Evolutionary conservation across 305 asterid species (phyloP), one percentile per base, ranked within the genome.

Genomic region (Fraxinus velutina): DNA sequence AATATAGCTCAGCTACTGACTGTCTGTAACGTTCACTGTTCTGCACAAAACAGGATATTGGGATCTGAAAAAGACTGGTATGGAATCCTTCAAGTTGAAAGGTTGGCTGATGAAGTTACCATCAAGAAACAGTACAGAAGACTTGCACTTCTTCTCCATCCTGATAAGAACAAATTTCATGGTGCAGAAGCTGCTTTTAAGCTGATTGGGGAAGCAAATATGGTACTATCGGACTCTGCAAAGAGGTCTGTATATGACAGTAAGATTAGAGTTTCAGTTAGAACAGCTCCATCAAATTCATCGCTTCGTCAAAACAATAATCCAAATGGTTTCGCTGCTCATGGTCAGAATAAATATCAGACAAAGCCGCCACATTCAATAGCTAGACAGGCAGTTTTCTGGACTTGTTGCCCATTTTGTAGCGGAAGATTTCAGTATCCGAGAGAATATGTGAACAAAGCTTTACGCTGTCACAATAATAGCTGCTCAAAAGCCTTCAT

Each of bases 121-220:
- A 76, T 95, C 80, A 93, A 82, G 92, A 95, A 92, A 81, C 98
- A 93, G 76, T 94, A 92, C 81, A 91, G 97, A 64, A 91, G 90
- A 36, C 92, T 94, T 30, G 97, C 97, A 60, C 97, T 94, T 47
- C 79, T 84, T 39, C 97, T 94, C 83, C 98, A 94, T 86, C 98
- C 98, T 55, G 98, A 94, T 83, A 94, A 94, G 88, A 94, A 94
- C 87, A 90, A 90, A 68, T 94, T 90, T 83, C 94, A 96, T 57
- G 98, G 98, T 75, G 96, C 97, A 21, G 98, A 94, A 81, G 90
- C 91, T 83, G 98, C 98, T 86, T 93, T 95, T 86, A 93, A 95
- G 88, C 86, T 92, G 83, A 89, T 94, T 78, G 91, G 92, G 78
- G 97, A 94, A 88, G 97, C 98, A 73, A 85, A 93, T 80, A 76